Evolutionary conservation across 2,329 filamentous ascomycete genomes (phyloP), one percentile per base, ranked within the genome.

Genomic region (Beauveria pseudobassiana): DNA sequence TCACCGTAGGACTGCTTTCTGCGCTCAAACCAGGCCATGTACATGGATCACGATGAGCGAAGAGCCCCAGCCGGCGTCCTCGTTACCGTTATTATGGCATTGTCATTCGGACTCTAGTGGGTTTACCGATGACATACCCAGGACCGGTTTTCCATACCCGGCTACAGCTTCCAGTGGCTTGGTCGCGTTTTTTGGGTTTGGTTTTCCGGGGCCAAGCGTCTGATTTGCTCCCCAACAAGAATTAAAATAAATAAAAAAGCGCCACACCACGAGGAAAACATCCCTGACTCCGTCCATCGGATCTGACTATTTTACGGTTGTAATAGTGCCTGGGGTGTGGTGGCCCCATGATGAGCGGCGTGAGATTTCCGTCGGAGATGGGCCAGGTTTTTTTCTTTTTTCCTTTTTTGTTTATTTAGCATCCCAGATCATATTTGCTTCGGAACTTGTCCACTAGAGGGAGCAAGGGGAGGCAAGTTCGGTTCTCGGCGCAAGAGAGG

Each of bases 251-350:
- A 18, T 26, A n/a, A n/a, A 18, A 28, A 18, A 46, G 42, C 28
- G 56, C 56, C 46, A 50, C 56, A 26, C 56, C 56, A 59, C 56
- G 56, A 59, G 56, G 28, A 56, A 52, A 43, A 54, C 51, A 59
- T 59, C 56, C 46, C 56, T 59, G 56, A 50, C 46, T 51, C 46
- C 34, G 34, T 51, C 56, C 56, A 59, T 59, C 56, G 46, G 56
- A 59, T 59, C 56, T 59, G 18, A 43, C 20, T 46, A 22, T 34
- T 48, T 38, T 49, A 48, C 30, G 55, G 55, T 48, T 49, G 30
- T 20, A 58, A 14, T 34, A 34, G 43, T 46, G 28, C 20, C 55
- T 58, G 42, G 30, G 43, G 20, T 10, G 18, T 20, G 18, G 22
- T 16, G 18, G 40, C 40, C 51, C 26, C 24, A 34, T 42, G 54